These are phyloP conservation scores for Ploettnerulaceae sp. DNA, from an alignment of 2,329 filamentous ascomycete species.

Conservation along the genomic window DNA sequence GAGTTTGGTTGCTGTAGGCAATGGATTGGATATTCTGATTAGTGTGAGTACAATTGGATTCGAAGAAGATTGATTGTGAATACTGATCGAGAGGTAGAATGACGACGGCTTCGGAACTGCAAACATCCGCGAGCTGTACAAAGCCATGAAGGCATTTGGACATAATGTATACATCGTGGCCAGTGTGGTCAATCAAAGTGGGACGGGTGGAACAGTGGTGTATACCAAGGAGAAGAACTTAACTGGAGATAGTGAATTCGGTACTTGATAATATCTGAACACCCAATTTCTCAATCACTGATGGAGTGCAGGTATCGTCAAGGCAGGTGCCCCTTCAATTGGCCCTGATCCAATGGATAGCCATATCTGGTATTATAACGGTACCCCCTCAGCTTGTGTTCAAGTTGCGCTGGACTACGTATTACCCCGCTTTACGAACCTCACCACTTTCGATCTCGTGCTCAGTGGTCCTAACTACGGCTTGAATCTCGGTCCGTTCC, in stretches of 20 bases:
- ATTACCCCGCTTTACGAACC: conserved; percentile 44
- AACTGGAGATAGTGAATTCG: conserved; percentile 40
- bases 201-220: conserved; percentile 40
- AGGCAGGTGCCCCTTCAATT: conserved; percentile 43
- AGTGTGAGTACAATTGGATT: conserved; percentile 6
- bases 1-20: conserved; percentile 5
- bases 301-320: conserved; percentile 36
- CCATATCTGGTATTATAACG: conserved; percentile 58
- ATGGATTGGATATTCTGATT: conserved; percentile 23
- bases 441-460: conserved; percentile 48
- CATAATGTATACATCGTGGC: conserved; percentile 42
- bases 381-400: conserved; percentile 51
- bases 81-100: conserved; percentile 20
- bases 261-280: neutral
- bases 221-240: conserved; percentile 43
- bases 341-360: conserved; percentile 47
- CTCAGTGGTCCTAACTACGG: conserved; percentile 53
- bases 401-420: conserved; percentile 54
- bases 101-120: conserved; percentile 41
- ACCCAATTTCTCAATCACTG: neutral
- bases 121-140: conserved; percentile 40
- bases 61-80: neutral
- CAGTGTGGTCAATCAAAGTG: conserved; percentile 40
- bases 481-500: conserved; percentile 48
- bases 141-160: conserved; percentile 34